Base-by-base conservation (phyloP, 495 filamentous ascomycete species). In the Friedmanniomyces endolithicus region DNA sequence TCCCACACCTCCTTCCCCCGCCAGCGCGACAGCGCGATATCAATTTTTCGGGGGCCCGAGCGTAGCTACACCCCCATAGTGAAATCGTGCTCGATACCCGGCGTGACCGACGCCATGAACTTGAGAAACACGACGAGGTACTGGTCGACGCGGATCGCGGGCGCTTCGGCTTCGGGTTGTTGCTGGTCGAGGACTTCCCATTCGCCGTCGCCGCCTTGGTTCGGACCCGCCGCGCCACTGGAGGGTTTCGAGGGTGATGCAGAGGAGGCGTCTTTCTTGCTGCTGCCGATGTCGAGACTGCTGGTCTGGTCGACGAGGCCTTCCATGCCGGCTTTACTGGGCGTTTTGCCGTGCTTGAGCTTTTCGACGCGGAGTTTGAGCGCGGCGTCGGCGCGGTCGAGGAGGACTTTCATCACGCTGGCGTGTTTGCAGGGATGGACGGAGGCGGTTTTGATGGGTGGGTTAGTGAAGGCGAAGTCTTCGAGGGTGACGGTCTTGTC, bases 401-500 rank as follows among this genome's bases (percentile, higher is more conserved):
- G 83, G 2, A 99, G 82, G 11, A 85, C 86, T 71, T 97, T 99
- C 94, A 99, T 99, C 60, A 97, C 94, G 22, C 84, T 83, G 7
- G 90, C 92, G 61, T 99, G 94, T 60, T 86, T 87, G 75, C 82
- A 86, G 6, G 94, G 94, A 64, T 99, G 94, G 24, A 99, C 86
- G 52, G 82, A 88, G 27, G 92, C 94, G 83, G 95, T 99, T 74
- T 94, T 94, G 61, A 95, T 78, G 55, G 76, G 77, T 11, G 74
- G 71, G 48, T 86, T 83, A 64, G 87, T 89, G 75, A 89, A 94
- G 23, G 88, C 88, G 68, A 99, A 99, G 67, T 95, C 88, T 69
- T 99, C 94, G 39, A 97, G 80, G 16, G 94, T 99, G 56, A 99
- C 92, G 8, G 92, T 99, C 74, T 99, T 99, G 72, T 97, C 90